Base-by-base conservation (phyloP, 176 grass and related monocot species). In the Pontederia crassipes region DNA sequence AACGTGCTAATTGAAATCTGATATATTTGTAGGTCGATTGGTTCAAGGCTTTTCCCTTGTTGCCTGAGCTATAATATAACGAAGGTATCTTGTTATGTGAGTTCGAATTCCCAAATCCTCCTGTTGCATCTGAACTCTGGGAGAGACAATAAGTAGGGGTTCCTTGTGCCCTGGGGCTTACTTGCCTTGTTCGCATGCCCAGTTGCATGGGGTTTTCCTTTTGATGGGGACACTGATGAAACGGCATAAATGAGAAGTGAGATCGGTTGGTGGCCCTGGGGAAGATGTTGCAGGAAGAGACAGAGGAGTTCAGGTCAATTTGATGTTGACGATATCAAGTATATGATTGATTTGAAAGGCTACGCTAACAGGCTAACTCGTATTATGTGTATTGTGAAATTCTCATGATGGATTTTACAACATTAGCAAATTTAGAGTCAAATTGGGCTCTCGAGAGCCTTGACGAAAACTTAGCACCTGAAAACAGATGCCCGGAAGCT, bases 141-240 rank as follows among this genome's bases (percentile, higher is more conserved):
- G 60, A 32, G 60, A 10, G 60, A 48, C 60, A 63, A 32, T 8
- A 12, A 62, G 28, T 46, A 8, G 47, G 48, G 62, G 62, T 52
- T 65, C 10, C 62, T 65, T 65, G 62, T 28, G 47, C 27, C 20
- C 0, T 8, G 62, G 49, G 62, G 62, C 47, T 65, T 65, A 65
- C 62, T 65, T 65, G 62, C 62, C 62, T 52, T 65, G 62, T 65
- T 52, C 27, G 62, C 62, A 40, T 65, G 18, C 26, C 26, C 62
- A 29, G 46, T 50, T 51, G 62, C 62, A 29, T 50, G 24, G 60
- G 47, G 48, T 20, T 65, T 17, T 65, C 28, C 17, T 15, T 15
- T 62, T 7, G 14, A 28, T 51, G 62, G 12, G 62, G 62, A 50
- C 11, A 49, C 9, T 28, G 62, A 65, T 65, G 62, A 65, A 20